Percentiles rank a stretch among this genome's conserved stretches.
Evolutionary conservation across 352 stramenopile species (phyloP).

Genomic region (Globisporangium viniferum): DNA sequence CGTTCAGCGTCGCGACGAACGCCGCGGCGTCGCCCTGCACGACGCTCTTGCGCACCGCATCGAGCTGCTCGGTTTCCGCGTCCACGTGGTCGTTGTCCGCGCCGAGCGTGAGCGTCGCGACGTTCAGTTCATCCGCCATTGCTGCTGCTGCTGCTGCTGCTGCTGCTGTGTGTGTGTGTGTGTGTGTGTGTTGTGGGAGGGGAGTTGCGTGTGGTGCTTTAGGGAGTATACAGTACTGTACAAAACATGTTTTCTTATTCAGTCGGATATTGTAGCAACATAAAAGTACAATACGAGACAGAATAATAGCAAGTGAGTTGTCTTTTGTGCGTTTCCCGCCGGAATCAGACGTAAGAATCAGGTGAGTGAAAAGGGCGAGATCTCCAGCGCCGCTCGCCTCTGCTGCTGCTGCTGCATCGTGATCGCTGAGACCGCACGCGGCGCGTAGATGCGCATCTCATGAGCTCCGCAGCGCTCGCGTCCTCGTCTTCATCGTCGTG

Average conservation of each 20-base stretch:
- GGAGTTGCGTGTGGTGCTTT: neutral
- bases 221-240: no score
- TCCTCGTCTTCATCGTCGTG: slow-evolving; percentile 1
- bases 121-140: slow-evolving; percentile 36
- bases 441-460: slow-evolving; percentile 15
- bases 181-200: neutral
- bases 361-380: slow-evolving; percentile 4
- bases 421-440: slow-evolving; percentile 2
- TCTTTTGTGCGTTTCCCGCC: neutral
- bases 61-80: slow-evolving; percentile 33
- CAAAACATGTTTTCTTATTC: neutral
- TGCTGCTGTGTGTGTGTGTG: neutral
- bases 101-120: slow-evolving; percentile 41
- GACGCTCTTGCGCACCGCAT: slow-evolving; percentile 61
- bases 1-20: slow-evolving; percentile 36
- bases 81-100: slow-evolving; percentile 29
- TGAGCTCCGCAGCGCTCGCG: slow-evolving; percentile 13
- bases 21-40: slow-evolving; percentile 42
- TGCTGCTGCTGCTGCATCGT: slow-evolving; percentile 2
- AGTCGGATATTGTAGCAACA: neutral
- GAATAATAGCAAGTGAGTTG: neutral
- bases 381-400: neutral
- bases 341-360: slow-evolving; percentile 7
- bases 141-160: slow-evolving; percentile 18
- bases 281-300: neutral